A percentile compares a stretch with the other conserved stretches of the same genome.
phyloP scores from a whole-genome alignment of 768 basidiomycete species.

The Galerina marginata region DNA sequence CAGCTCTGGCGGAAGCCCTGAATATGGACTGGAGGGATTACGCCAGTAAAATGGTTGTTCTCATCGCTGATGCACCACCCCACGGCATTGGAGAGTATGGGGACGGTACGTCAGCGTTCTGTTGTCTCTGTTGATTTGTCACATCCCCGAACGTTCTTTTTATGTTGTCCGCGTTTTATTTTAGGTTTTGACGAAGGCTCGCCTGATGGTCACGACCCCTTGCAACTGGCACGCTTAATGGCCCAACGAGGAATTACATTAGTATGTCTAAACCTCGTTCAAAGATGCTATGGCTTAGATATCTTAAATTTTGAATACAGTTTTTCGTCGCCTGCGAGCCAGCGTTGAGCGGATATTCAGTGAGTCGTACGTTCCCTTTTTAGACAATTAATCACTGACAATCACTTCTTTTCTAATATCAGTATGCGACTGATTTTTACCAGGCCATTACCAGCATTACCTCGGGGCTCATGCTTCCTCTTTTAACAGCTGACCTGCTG shows the following conservation, averaged over 20 bases:
- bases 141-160: slow-evolving; percentile 11
- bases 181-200: slow-evolving; percentile 92
- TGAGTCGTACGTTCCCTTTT: slow-evolving; percentile 39
- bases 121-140: slow-evolving; percentile 14
- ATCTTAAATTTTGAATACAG: slow-evolving; percentile 43
- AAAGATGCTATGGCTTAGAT: no score
- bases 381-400: not conserved
- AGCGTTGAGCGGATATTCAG: slow-evolving; percentile 90
- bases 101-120: slow-evolving; percentile 65
- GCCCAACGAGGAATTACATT: slow-evolving; percentile 89
- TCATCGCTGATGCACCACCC: slow-evolving; percentile 97
- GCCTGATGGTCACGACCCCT: slow-evolving; percentile 91
- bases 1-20: slow-evolving; percentile 84
- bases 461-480: slow-evolving; percentile 93
- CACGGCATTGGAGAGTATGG: slow-evolving; percentile 98
- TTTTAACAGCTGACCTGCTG: slow-evolving; percentile 93
- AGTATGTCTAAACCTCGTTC: slow-evolving; percentile 48
- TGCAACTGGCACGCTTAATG: slow-evolving; percentile 88
- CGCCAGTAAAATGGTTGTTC: slow-evolving; percentile 94
- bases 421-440: slow-evolving; percentile 95
- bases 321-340: slow-evolving; percentile 99
- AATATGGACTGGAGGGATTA: slow-evolving; percentile 89
- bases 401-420: slow-evolving; percentile 14
- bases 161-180: slow-evolving; percentile 18
- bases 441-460: slow-evolving; percentile 92